Percentiles rank a stretch among this genome's conserved stretches.
Evolutionary conservation across 2,329 filamentous ascomycete genomes (phyloP).

Genomic region (Hypoxylon sp.): DNA sequence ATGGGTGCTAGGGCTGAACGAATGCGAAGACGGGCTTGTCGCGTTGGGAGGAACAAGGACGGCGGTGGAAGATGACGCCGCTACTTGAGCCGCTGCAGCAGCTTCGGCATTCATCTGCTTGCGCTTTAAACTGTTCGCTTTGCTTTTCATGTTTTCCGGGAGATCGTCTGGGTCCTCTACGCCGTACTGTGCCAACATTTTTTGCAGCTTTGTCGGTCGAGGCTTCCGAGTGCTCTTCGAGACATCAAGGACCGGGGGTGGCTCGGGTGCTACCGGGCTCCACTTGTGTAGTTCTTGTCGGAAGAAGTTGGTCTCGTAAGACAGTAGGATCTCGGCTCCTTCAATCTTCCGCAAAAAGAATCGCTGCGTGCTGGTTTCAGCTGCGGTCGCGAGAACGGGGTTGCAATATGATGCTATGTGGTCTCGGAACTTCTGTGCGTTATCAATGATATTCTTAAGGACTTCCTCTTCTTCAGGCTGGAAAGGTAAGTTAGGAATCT

Average conservation of each 20-base stretch:
- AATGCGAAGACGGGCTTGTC: constrained; percentile 48
- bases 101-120: constrained; percentile 71
- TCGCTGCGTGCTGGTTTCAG: constrained; percentile 87
- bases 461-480: constrained; percentile 94
- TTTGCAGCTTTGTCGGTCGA: constrained; percentile 94
- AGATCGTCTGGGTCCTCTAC: constrained; percentile 91
- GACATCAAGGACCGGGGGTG: constrained; percentile 85
- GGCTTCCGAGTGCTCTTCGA: constrained; percentile 95
- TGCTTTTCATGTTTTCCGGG: constrained; percentile 81
- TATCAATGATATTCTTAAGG: constrained; percentile 84
- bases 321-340: constrained; percentile 90
- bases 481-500: constrained; percentile 83
- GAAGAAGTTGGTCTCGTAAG: constrained; percentile 97
- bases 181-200: constrained; percentile 87
- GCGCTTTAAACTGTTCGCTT: constrained; percentile 76
- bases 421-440: constrained; percentile 83
- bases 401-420: constrained; percentile 85
- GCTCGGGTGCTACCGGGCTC: constrained; percentile 85
- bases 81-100: constrained; percentile 50
- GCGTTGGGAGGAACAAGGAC: constrained; percentile 40
- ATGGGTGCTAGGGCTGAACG: constrained; percentile 45
- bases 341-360: constrained; percentile 98
- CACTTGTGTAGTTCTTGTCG: constrained; percentile 94
- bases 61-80: constrained; percentile 31
- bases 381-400: constrained; percentile 79